Evolutionary conservation across 2,329 filamentous ascomycete genomes (phyloP), one percentile per base, ranked within the genome.

Genomic region (Colletotrichum shisoi): DNA sequence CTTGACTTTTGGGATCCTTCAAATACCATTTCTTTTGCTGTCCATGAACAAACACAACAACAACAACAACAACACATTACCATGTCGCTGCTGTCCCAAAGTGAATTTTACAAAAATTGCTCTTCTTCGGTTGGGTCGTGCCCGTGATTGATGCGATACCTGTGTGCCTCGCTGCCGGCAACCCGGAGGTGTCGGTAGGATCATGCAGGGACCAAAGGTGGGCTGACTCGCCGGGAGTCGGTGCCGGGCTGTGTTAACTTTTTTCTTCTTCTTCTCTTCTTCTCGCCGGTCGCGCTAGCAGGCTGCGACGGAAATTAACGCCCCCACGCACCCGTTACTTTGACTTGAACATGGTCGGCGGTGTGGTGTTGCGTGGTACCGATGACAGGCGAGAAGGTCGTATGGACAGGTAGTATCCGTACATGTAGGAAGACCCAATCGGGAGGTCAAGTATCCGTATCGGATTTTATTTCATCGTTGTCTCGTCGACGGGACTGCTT

Each of bases 1-100:
- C 61, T 70, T 61, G 63, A 67, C 51, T 52, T 57, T 63, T 58
- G 57, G 58, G 66, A 68, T 70, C 68, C 52, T 68, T 62, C 54
- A 69, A 34, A 69, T 68, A 68, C 63, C 66, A 68, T 65, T 60
- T 68, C 56, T 65, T 67, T 64, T 40, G 39, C 52, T 48, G 49
- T 68, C 45, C 56, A 65, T 15, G 42, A 27, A 48, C 60, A 44
- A 3, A 15, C 31, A 34, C 31, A 34, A 9, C 31, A 27, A 48
- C 60, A 44, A 3, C 9, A 7, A 34, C 31, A 34, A 9, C 31
- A 34, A 34, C 2, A 34, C 31, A 34, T 7, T 34, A 34, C 31
- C 31, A 39, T 42, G 21, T n/a, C 40, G 39, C 24, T 45, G 17
- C 24, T 34, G 31, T 7, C 13, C 27, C 17, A 3, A 37, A 27